Conservation (phyloP, 768 basidiomycete genomes). For the Mycena vitilis region DNA sequence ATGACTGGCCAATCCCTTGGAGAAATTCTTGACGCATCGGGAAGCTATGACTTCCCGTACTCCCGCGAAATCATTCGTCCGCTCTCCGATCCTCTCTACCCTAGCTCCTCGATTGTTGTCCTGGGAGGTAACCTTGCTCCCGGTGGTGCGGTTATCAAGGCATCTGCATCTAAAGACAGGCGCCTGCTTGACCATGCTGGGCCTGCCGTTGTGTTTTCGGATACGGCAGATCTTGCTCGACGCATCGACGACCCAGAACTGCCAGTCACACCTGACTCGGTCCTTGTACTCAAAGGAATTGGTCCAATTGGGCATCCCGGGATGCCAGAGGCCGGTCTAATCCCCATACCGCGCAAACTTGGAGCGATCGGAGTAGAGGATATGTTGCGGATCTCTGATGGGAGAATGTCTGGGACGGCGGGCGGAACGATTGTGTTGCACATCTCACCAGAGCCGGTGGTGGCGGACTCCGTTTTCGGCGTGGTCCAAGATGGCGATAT, state of each 20-base stretch:
- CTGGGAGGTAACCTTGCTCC: conserved; percentile 74
- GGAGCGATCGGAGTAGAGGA: conserved; percentile 51
- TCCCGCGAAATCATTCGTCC: conserved; percentile 67
- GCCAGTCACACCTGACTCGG: conserved; percentile 31
- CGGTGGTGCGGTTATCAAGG: conserved; percentile 75
- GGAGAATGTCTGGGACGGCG: conserved; percentile 73
- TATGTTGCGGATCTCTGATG: conserved; percentile 68
- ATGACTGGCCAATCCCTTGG: conserved; percentile 78
- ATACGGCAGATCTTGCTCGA: conserved; percentile 58
- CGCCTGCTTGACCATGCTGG: conserved; percentile 27
- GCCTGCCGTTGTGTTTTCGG: conserved; percentile 26
- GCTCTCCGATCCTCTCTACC: conserved; percentile 70
- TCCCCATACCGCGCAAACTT: conserved; percentile 67
- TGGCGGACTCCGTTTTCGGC: conserved; percentile 69
- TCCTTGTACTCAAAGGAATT: conserved; percentile 33
- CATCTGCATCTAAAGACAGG: conserved; percentile 65
- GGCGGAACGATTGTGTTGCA: conserved; percentile 62
- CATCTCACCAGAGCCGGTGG: conserved; percentile 65
- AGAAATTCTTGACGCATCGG: conserved; percentile 70
- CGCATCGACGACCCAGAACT: conserved; percentile 59
- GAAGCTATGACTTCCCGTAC: conserved; percentile 58
- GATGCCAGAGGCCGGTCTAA: conserved; percentile 35
- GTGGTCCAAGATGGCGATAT: conserved; percentile 70
- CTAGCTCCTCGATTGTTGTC: conserved; percentile 72
- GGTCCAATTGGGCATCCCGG: conserved; percentile 36